Base-by-base conservation (phyloP, 108 stramenopile species). In the Mayamaea pseudoterrestris region DNA sequence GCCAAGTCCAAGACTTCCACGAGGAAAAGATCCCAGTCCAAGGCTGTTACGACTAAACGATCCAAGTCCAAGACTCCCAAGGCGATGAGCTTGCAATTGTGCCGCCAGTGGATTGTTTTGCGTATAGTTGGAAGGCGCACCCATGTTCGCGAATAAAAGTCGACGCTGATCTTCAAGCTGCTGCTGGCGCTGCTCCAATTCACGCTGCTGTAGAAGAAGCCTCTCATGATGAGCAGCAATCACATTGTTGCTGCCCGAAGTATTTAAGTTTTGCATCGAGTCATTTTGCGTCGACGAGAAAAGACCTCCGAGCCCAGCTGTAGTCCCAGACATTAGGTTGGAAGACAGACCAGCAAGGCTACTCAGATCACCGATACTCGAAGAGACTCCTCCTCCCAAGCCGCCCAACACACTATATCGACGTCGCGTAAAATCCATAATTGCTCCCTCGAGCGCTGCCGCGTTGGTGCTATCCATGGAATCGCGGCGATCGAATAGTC, bases 391-490 rank as follows among this genome's bases (percentile, higher is more conserved):
- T 50, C 17, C 7, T 3, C 23, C 44, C 44, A 27, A 21, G 14
- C 44, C 26, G n/a, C 14, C 14, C 16, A 5, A 45, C 71, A 80
- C 63, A 30, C 58, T 58, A 8, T 66, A 39, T 8, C 73, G 57
- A 18, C 73, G 29, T 17, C 68, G 42, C 0, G 73, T 63, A 26
- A 72, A 45, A 47, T 80, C 73, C 30, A 58, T 49, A 24, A 80
- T 69, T 35, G 64, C 68, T 5, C 73, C 78, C 61, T 75, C 78
- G 17, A 75, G 44, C 13, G 68, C 68, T 17, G 73, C 65, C 21
- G 74, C 58, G 9, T 66, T 58, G 16, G 74, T 58, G 36, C 69
- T 60, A 48, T 74, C 73, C 52, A 74, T 35, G 17, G 61, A 59
- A 26, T 50, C 47, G 13, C 47, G 53, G 17, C 61, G 61, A 14